Conservation (phyloP, 1,284 basidiomycete genomes). For the Erythrobasidium hasegawianum region DNA sequence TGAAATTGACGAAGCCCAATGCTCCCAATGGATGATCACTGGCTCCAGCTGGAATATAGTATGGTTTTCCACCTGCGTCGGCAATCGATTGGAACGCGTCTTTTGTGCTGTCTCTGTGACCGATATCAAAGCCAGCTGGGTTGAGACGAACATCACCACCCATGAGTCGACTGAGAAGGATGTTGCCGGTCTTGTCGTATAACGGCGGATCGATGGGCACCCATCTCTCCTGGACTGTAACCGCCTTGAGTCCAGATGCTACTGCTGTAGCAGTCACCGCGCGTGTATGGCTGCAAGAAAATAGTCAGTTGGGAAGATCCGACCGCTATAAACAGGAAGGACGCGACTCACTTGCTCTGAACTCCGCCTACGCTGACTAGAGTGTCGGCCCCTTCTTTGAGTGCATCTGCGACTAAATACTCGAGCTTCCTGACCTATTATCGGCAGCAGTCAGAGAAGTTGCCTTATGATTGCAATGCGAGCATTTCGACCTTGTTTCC, state of each 20-base stretch:
- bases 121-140: constrained; percentile 45
- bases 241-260: constrained; percentile 43
- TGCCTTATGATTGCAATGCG: too few relatives aligned
- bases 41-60: constrained; percentile 45
- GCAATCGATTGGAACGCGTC: constrained; percentile 44
- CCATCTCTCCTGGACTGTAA: constrained; percentile 46
- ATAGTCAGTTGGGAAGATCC: too few relatives aligned
- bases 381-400: constrained; percentile 42
- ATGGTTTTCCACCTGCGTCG: constrained; percentile 42
- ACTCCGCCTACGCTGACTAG: constrained; percentile 47
- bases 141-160: constrained; percentile 46
- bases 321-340: too few relatives aligned
- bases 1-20: constrained; percentile 43
- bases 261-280: constrained; percentile 45
- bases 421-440: constrained; percentile 45
- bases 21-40: constrained; percentile 46
- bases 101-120: constrained; percentile 44
- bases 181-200: constrained; percentile 46
- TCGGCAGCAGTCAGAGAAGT: too few relatives aligned
- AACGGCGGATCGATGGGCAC: constrained; percentile 46
- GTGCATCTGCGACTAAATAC: constrained; percentile 46
- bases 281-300: constrained; percentile 43
- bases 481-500: constrained; percentile 42
- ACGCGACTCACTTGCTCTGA: constrained; percentile 35
- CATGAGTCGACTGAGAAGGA: constrained; percentile 46